Evolutionary conservation across 2,329 filamentous ascomycete species (phyloP), one percentile per base, ranked within the genome.

Genomic region (Neonectria neomacrospora): DNA sequence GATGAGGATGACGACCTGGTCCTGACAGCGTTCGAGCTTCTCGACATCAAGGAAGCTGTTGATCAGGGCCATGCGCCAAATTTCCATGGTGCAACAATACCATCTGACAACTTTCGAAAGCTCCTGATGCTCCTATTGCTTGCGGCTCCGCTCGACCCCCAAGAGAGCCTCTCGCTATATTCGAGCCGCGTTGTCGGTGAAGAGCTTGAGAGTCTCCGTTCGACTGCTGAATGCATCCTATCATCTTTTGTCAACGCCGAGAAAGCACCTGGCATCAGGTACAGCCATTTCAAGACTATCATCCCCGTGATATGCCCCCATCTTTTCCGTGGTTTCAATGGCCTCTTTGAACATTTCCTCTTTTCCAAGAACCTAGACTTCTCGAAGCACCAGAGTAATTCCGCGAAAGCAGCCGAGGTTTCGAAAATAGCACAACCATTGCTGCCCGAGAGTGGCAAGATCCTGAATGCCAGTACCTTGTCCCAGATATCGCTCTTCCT

Each of bases 401-500:
- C 60, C 54, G 66, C 57, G 30, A 61, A 66, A 32, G 47, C 60
- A 9, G 65, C 56, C 39, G 63, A 63, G 18, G 54, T 48, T 6
- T 63, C 34, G 44, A 76, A 77, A 41, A 56, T 74, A 3, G 76
- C 77, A 2, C 82, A 84, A 55, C 86, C 88, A 3, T 74, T 89
- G 22, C 74, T 87, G 2, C 80, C 82, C 20, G 79, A 84, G 20
- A 75, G 71, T 5, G 88, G 85, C 30, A 86, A 89, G 18, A 91
- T 93, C 34, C 78, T 94, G 67, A 86, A 87, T 67, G 77, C 88
- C n/a, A 87, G 87, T 65, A 76, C 86, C 1, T 76, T 93, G 1
- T 90, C 86, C 2, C 91, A 94, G 72, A 79, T 94, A 3, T 92
- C 91, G 0, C 90, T 93, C 72, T 93, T 93, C 73, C 82, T 94